phyloP scores from a whole-genome alignment of 148 eudicot genomes.

The Pouteria glomerata region DNA sequence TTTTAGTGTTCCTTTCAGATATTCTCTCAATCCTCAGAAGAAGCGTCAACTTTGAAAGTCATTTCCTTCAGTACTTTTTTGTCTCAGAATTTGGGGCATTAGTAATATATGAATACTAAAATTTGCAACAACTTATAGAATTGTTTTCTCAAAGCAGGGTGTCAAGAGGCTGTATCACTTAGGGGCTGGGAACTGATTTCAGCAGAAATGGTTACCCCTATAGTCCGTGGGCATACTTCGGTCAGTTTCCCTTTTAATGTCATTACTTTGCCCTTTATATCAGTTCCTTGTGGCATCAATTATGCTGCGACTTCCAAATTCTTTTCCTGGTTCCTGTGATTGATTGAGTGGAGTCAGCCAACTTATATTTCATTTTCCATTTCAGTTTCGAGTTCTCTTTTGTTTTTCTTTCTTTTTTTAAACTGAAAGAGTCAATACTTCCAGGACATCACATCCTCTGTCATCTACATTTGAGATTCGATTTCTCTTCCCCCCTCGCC shows the following conservation, averaged over 20 bases:
- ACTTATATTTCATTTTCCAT: constrained; percentile 10
- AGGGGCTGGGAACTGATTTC: constrained; percentile 81
- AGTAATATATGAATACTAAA: constrained; percentile 23
- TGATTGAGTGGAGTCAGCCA: constrained; percentile 23
- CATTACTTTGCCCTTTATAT: constrained; percentile 35
- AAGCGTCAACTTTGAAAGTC: constrained; percentile 23
- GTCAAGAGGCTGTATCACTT: constrained; percentile 73
- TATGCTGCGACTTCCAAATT: constrained; percentile 35
- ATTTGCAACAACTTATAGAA: constrained; percentile 50
- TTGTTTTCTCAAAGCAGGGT: constrained; percentile 91
- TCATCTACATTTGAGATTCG: not conserved
- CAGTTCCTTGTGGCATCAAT: constrained; percentile 40
- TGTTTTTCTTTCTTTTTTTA: constrained; percentile 5
- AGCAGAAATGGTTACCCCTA: constrained; percentile 69
- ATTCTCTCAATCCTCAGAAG: constrained; percentile 33
- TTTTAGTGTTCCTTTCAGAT: constrained; percentile 26
- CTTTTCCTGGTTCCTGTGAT: constrained; percentile 26
- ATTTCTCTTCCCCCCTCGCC: not conserved
- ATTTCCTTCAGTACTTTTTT: constrained; percentile 47
- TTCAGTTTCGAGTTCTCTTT: constrained; percentile 5
- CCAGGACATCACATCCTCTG: not conserved
- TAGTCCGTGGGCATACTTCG: constrained; percentile 69
- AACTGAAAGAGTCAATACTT: not conserved
- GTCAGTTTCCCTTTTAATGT: constrained; percentile 64
- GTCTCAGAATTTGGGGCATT: constrained; percentile 39